Evolutionary conservation across 441 rosid species (phyloP), one percentile per base, ranked within the genome.

Genomic region (Breynia disticha): DNA sequence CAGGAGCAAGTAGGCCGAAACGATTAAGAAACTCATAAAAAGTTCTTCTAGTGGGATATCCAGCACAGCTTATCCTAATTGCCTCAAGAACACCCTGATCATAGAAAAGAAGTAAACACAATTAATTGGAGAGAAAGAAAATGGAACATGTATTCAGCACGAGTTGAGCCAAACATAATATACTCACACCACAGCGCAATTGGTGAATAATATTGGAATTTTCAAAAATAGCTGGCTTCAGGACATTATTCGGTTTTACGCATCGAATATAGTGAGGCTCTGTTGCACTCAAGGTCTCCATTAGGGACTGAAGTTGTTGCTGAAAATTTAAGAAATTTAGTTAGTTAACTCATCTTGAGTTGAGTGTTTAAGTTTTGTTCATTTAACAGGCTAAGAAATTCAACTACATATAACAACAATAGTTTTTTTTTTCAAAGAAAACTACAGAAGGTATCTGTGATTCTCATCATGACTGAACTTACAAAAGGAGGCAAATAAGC

Each of bases 221-320:
- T 76, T 87, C 93, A 69, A 87, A 87, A 60, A 87, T 84, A 28
- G 84, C 74, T 16, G 93, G 93, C 81, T 84, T 87, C 54, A 87
- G 81, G 72, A 84, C 83, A 75, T 80, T 82, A 66, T 87, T 87
- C 54, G 96, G 96, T 76, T 87, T 87, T 37, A 87, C 90, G 67
- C 95, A 87, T 21, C 93, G 89, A 52, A 91, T 89, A 67, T 91
- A 91, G 72, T 84, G 98, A 48, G 98, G 98, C 74, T 88, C 97
- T 5, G 87, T 77, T 53, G 87, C 60, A 66, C 85, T 87, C 48
- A 87, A 79, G 61, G 87, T 87, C 67, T 84, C 87, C 50, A 87
- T 89, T 73, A 87, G 71, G 13, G 80, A 54, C 66, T 69, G 84
- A 70, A 87, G 57, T 84, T 87, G 96, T 80, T 80, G 87, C 96